Percentiles rank a stretch among this genome's conserved stretches.
phyloP scores from a whole-genome alignment of 176 grass and related monocot species.

The sorghum (Sorghum bicolor) region Sorghum_bicolor_NCBIv3 NC_012870.2:63320501-63321000 shows the following conservation, averaged over 20 bases:
- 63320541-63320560: not conserved
- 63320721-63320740: not conserved
- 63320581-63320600: not conserved
- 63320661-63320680: not conserved
- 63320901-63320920: slow-evolving; percentile 45
- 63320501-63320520: not conserved
- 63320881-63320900: slow-evolving; percentile 48
- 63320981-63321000: not conserved
- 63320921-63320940: slow-evolving; percentile 5
- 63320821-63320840: slow-evolving; percentile 36
- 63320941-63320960: not conserved
- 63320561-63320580: not conserved
- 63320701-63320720: not conserved
- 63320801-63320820: not conserved
- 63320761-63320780: not conserved
- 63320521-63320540: not conserved
- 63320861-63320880: slow-evolving; percentile 31
- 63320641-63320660: not conserved
- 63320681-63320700: not conserved
- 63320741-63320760: not conserved
- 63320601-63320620: not conserved
- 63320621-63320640: not conserved
- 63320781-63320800: not conserved
- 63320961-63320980: not conserved
- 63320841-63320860: slow-evolving; percentile 15